Base-by-base conservation (phyloP, 148 eudicot genomes). In the Diospyros lotus region DNA sequence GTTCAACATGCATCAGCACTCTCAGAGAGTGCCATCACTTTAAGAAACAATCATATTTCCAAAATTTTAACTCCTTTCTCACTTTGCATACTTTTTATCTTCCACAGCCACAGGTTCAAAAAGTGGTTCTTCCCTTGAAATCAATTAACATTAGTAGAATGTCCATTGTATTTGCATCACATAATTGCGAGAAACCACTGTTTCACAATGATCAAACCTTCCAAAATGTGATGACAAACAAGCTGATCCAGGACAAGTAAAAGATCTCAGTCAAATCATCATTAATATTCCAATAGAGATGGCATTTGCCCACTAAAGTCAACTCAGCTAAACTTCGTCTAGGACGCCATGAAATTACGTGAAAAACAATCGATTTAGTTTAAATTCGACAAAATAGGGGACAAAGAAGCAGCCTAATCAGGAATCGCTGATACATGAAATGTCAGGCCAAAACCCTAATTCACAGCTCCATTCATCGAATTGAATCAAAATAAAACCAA, bases 201-300 rank as follows among this genome's bases (percentile, higher is more conserved):
- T 9, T 48, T 50, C 43, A 4, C 58, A 68, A 48, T 9, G 8
- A 18, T 40, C 54, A 48, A 66, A 13, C 0, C 70, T 3, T 66
- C 40, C 40, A 10, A 4, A 68, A 52, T 52, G 72, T 38, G 58
- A 38, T 68, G 11, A 5, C 39, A 1, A 28, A 8, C 10, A 1
- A 58, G 42, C 72, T 18, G 72, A 51, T 68, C 14, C 46, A n/a
- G 8, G 58, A 51, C 55, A 48, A 15, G 55, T 17, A 48, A 48
- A 67, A 48, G 41, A 67, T 66, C 53, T 28, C 54, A 66, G 54
- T 18, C 41, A 68, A 66, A 66, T 39, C 69, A 65, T 41, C 42
- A 28, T 15, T 6, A 14, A 45, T 53, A 53, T 9, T 8, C 52
- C 53, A 18, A 66, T 6, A 45, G 48, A 8, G 9, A 66, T 51